Percentiles rank a stretch among this genome's conserved stretches.
Evolutionary conservation across 2,329 filamentous ascomycete genomes (phyloP).

Genomic region (Xylariaceae sp.): DNA sequence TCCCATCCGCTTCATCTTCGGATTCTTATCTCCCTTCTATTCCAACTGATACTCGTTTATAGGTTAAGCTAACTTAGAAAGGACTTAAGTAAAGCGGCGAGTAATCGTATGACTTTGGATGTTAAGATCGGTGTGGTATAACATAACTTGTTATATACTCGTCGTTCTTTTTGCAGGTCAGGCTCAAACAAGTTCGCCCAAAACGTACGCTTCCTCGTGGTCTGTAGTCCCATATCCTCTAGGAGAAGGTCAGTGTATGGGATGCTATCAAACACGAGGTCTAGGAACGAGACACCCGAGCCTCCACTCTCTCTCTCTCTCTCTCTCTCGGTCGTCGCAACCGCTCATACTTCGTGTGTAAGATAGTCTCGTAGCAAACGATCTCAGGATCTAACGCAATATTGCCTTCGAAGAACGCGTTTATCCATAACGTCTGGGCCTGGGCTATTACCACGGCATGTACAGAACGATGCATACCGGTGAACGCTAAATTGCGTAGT

Average conservation of each 20-base stretch:
- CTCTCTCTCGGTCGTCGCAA: conserved; percentile 57
- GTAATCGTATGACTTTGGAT: no score
- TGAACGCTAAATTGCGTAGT: conserved; percentile 40
- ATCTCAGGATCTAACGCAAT: conserved; percentile 41
- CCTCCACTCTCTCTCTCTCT: conserved; percentile 46
- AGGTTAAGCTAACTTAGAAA: no score
- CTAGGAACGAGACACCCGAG: conserved; percentile 56
- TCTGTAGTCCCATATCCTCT: conserved; percentile 58
- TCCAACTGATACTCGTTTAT: no score
- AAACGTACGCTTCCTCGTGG: conserved; percentile 43
- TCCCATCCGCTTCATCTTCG: no score
- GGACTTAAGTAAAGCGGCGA: no score
- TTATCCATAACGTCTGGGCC: conserved; percentile 57
- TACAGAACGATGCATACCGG: conserved; percentile 41
- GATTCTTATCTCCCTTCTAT: no score
- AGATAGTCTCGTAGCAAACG: conserved; percentile 47
- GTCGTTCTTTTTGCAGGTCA: conserved; percentile 7
- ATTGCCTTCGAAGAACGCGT: conserved; percentile 59
- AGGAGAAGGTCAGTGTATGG: conserved; percentile 65
- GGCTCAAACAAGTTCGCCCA: conserved; percentile 10
- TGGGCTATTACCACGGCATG: conserved; percentile 43
- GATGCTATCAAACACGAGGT: conserved; percentile 67
- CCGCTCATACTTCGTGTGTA: conserved; percentile 61
- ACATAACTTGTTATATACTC: no score
- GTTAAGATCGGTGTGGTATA: no score